phyloP scores from a whole-genome alignment of 768 basidiomycete species.

The Termitomyces sp. region DNA sequence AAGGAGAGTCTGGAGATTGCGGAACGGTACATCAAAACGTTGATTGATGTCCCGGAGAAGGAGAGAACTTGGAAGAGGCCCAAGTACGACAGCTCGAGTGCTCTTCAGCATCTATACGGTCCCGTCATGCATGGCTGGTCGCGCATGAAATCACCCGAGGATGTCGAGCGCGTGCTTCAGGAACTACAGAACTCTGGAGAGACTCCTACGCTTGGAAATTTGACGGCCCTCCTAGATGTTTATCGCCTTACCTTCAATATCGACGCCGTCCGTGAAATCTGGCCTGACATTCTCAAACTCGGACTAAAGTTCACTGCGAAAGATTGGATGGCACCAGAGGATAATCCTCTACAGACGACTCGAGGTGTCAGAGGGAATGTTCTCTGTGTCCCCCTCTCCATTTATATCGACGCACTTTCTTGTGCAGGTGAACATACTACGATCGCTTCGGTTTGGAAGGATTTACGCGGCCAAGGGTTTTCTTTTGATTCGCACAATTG shows the following conservation, averaged over 20 bases:
- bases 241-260: slow-evolving; percentile 61
- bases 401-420: slow-evolving; percentile 77
- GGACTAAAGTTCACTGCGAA: slow-evolving; percentile 41
- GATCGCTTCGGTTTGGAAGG: slow-evolving; percentile 66
- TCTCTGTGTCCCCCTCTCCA: slow-evolving; percentile 77
- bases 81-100: slow-evolving; percentile 34
- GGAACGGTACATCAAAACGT: slow-evolving; percentile 56
- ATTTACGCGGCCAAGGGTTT: slow-evolving; percentile 60
- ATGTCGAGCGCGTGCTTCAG: slow-evolving; percentile 55
- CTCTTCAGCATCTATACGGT: slow-evolving; percentile 54
- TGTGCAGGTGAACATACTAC: slow-evolving; percentile 55
- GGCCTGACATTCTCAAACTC: slow-evolving; percentile 65
- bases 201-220: slow-evolving; percentile 52
- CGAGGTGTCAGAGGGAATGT: slow-evolving; percentile 39
- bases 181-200: slow-evolving; percentile 53
- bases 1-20: slow-evolving; percentile 56
- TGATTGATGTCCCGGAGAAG: slow-evolving; percentile 36
- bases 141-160: slow-evolving; percentile 36
- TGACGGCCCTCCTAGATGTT: slow-evolving; percentile 67
- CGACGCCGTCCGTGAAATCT: slow-evolving; percentile 55
- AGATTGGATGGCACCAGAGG: slow-evolving; percentile 27
- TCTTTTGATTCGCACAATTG: slow-evolving; percentile 87
- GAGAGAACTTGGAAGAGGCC: slow-evolving; percentile 38
- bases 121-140: slow-evolving; percentile 60
- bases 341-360: slow-evolving; percentile 11